Percentiles rank a stretch among this genome's conserved stretches.
Conservation (phyloP, 2,329 filamentous ascomycete genomes). For the Exophiala spinifera region DNA sequence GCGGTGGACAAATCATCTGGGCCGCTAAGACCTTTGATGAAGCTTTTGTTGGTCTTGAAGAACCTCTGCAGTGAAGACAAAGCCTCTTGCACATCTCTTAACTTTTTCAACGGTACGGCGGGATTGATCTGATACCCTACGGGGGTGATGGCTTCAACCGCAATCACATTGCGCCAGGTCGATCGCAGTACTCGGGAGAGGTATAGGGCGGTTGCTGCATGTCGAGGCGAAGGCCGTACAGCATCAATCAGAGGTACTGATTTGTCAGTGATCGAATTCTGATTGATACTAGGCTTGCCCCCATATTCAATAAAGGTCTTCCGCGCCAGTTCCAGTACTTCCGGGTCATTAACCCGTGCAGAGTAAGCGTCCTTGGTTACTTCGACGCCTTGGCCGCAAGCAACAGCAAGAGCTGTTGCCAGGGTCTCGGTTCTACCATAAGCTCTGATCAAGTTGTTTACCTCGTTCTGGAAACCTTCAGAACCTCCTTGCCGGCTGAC, state of each 20-base stretch:
- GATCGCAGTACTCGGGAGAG: slow-evolving; percentile 82
- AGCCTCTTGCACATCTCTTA: slow-evolving; percentile 74
- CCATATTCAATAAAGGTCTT: slow-evolving; percentile 90
- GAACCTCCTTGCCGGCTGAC: slow-evolving; percentile 70
- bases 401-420: slow-evolving; percentile 86
- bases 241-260: slow-evolving; percentile 69
- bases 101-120: slow-evolving; percentile 63
- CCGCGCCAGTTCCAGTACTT: slow-evolving; percentile 79
- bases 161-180: slow-evolving; percentile 79
- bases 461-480: slow-evolving; percentile 76
- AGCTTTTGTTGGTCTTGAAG: slow-evolving; percentile 78
- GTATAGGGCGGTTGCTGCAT: slow-evolving; percentile 84
- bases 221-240: slow-evolving; percentile 81
- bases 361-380: slow-evolving; percentile 67
- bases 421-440: slow-evolving; percentile 89
- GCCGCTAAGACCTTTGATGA: slow-evolving; percentile 91
- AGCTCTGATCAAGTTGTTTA: slow-evolving; percentile 76
- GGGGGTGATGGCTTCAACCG: slow-evolving; percentile 54
- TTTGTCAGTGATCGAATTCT: slow-evolving; percentile 64
- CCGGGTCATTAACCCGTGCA: slow-evolving; percentile 71
- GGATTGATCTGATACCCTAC: slow-evolving; percentile 64
- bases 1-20: slow-evolving; percentile 78
- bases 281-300: slow-evolving; percentile 78
- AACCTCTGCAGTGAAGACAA: slow-evolving; percentile 77
- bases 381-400: slow-evolving; percentile 88